A percentile compares a stretch with the other conserved stretches of the same genome.
Evolutionary conservation across 495 filamentous ascomycete genomes (phyloP).

Genomic region (Aspergillus haitiensis): DNA sequence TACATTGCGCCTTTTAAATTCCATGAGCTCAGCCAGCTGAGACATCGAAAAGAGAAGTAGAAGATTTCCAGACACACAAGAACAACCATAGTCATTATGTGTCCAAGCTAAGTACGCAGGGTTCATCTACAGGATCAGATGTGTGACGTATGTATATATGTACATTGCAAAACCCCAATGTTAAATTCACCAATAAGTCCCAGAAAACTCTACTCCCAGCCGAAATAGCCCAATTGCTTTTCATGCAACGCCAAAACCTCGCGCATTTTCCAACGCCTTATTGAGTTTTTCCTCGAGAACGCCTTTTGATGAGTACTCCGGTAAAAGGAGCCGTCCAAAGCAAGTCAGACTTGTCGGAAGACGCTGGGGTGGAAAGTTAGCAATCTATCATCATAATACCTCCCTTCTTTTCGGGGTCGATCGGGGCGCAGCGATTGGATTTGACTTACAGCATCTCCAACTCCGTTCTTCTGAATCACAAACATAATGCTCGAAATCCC

Average conservation of each 20-base stretch:
- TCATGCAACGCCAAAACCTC: slow-evolving; percentile 81
- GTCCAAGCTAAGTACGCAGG: neutral
- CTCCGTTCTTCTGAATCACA: slow-evolving; percentile 75
- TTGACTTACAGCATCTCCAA: slow-evolving; percentile 53
- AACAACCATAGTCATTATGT: neutral
- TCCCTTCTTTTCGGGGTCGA: too few species aligned
- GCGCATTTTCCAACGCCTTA: slow-evolving; percentile 83
- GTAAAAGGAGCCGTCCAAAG: slow-evolving; percentile 81
- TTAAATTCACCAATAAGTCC: slow-evolving; percentile 6
- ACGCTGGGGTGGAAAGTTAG: slow-evolving; percentile 37
- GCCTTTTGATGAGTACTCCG: slow-evolving; percentile 71
- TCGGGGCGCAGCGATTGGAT: too few species aligned
- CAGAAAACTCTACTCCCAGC: neutral
- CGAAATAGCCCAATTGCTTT: slow-evolving; percentile 11
- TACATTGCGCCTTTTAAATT: too few species aligned
- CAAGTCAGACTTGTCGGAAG: slow-evolving; percentile 86
- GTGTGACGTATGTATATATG: slow-evolving; percentile 3
- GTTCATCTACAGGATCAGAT: neutral
- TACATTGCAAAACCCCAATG: slow-evolving; percentile 25
- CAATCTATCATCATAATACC: too few species aligned
- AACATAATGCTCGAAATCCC: slow-evolving; percentile 80
- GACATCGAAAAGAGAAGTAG: too few species aligned
- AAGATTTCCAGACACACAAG: neutral
- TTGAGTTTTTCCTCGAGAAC: slow-evolving; percentile 71
- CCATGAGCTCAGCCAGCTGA: too few species aligned